Evolutionary conservation across 805 yeast species (phyloP).

Genomic region (Lachancea nothofagi): DNA sequence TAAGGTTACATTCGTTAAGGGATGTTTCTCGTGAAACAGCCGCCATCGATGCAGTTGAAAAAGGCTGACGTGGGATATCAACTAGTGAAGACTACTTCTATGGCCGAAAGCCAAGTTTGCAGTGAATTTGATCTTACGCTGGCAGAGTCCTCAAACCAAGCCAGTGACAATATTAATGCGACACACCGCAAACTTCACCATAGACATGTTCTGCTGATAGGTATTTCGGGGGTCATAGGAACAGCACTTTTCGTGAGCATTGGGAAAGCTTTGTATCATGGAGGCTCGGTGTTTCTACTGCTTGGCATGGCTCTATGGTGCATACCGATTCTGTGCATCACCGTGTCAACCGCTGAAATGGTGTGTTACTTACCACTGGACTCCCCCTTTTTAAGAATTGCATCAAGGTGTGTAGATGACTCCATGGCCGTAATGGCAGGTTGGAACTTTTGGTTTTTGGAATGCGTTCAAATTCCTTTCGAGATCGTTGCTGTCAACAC

Average conservation of each 20-base stretch:
- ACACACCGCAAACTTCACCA: constrained; percentile 50
- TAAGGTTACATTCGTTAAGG: no score
- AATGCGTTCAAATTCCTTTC: constrained; percentile 74
- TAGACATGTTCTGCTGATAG: constrained; percentile 73
- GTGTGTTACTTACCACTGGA: constrained; percentile 69
- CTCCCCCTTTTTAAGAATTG: constrained; percentile 70
- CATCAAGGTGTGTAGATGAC: constrained; percentile 71
- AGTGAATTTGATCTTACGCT: neutral
- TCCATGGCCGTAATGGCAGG: constrained; percentile 72
- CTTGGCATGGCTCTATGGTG: constrained; percentile 66
- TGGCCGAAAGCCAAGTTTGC: neutral
- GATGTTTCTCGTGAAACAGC: no score
- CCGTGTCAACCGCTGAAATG: constrained; percentile 72
- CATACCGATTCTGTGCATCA: constrained; percentile 58
- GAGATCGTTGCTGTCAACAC: constrained; percentile 79
- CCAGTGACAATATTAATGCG: neutral
- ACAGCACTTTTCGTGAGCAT: constrained; percentile 73
- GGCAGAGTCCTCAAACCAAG: neutral
- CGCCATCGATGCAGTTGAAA: no score
- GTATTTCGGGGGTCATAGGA: constrained; percentile 79
- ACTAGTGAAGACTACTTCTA: no score
- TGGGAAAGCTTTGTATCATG: constrained; percentile 55
- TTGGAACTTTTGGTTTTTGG: constrained; percentile 73
- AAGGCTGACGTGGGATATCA: no score
- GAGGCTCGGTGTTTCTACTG: constrained; percentile 68